Conservation (phyloP, 1,284 basidiomycete species). For the Ganoderma meredithae region DNA sequence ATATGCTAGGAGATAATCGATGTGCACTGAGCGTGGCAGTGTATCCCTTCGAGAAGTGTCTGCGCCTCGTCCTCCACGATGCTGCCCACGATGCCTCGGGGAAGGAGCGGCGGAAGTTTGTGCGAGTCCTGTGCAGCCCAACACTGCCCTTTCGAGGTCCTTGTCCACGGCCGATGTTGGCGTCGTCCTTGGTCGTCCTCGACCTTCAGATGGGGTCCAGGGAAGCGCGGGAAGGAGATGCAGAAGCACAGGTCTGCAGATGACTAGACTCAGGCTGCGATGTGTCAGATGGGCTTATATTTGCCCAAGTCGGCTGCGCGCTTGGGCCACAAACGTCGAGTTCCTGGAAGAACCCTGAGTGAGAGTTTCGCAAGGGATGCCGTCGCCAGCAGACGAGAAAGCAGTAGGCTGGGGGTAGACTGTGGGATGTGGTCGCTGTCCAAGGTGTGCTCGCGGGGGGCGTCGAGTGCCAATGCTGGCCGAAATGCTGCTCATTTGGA, state of each 20-base stretch:
- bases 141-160: conserved; percentile 3
- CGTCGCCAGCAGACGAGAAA: background rate
- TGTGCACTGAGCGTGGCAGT: conserved; percentile 25
- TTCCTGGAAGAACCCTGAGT: background rate
- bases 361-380: conserved; percentile 13
- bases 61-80: conserved; percentile 11
- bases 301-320: conserved; percentile 17
- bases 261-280: conserved; percentile 10
- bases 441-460: conserved; percentile 9
- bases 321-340: conserved; percentile 13
- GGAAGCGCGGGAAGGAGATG: conserved; percentile 15
- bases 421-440: conserved; percentile 19
- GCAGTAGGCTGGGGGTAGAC: conserved; percentile 11
- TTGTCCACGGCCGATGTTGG: background rate
- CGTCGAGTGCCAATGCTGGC: background rate
- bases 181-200: background rate
- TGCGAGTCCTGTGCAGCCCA: conserved; percentile 3
- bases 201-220: background rate
- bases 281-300: conserved; percentile 25
- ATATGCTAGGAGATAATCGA: conserved; percentile 28
- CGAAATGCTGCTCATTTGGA: conserved; percentile 1
- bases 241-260: background rate
- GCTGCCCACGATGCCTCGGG: conserved; percentile 1
- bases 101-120: conserved; percentile 12
- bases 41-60: conserved; percentile 18